phyloP scores from a whole-genome alignment of 805 yeast species.

The Monosporozyma unispora region DNA sequence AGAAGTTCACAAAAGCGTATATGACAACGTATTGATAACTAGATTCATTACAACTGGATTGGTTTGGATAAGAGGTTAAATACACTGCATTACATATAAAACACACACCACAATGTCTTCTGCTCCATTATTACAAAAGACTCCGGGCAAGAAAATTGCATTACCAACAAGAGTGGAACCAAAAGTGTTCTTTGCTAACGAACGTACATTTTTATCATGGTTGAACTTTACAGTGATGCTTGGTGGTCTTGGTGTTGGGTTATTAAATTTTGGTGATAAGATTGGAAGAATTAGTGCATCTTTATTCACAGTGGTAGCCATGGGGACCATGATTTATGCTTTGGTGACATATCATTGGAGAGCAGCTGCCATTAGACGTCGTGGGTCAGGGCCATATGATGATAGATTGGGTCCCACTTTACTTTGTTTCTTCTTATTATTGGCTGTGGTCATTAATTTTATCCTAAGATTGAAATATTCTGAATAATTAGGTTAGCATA shows the following conservation, averaged over 20 bases:
- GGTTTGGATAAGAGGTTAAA: too few species aligned
- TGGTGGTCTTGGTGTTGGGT: slow-evolving; percentile 93
- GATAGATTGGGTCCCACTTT: slow-evolving; percentile 98
- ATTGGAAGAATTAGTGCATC: slow-evolving; percentile 91
- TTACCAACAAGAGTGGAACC: slow-evolving; percentile 98
- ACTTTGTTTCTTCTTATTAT: slow-evolving; percentile 84
- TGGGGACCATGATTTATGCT: slow-evolving; percentile 97
- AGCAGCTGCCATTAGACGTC: slow-evolving; percentile 93
- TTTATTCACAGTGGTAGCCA: slow-evolving; percentile 87
- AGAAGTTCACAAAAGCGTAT: too few species aligned
- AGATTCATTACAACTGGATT: not conserved
- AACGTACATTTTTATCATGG: slow-evolving; percentile 97
- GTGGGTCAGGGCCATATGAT: slow-evolving; percentile 99
- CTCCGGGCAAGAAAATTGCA: slow-evolving; percentile 88
- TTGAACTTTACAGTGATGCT: slow-evolving; percentile 95
- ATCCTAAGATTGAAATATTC: slow-evolving; percentile 47
- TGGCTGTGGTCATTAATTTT: slow-evolving; percentile 91
- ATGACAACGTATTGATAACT: too few species aligned
- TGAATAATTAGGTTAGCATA: not conserved
- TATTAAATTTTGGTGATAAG: slow-evolving; percentile 91
- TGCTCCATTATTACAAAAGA: slow-evolving; percentile 60
- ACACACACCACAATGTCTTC: slow-evolving; percentile 40
- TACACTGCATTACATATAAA: too few species aligned
- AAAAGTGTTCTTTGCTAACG: slow-evolving; percentile 97
- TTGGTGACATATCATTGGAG: slow-evolving; percentile 97